These are phyloP conservation scores for Excoecaria agallocha DNA, from an alignment of 345 rosid genomes.

Conservation along the genomic window DNA sequence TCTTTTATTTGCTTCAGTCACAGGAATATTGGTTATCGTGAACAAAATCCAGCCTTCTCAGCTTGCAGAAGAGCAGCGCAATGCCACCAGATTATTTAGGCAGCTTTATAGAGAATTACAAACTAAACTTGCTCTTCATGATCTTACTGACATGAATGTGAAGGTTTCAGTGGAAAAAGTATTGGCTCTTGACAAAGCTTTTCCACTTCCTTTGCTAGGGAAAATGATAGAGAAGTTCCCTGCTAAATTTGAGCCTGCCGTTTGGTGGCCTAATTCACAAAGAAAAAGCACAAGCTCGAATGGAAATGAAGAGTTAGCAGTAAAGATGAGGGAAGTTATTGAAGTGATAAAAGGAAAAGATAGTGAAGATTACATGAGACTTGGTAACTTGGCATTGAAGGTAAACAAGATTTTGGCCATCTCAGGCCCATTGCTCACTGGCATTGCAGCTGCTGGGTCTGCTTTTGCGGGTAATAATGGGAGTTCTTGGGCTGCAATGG, in stretches of 20 bases:
- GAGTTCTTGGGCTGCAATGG: slow-evolving; percentile 16
- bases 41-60: slow-evolving; percentile 46
- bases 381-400: slow-evolving; percentile 40
- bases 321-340: slow-evolving; percentile 40
- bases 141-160: slow-evolving; percentile 20
- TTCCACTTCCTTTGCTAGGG: slow-evolving; percentile 42
- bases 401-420: slow-evolving; percentile 47
- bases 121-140: slow-evolving; percentile 16
- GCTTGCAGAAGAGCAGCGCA: slow-evolving; percentile 41
- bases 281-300: slow-evolving; percentile 16
- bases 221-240: slow-evolving; percentile 40
- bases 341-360: slow-evolving; percentile 37
- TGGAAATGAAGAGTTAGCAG: slow-evolving; percentile 24
- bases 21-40: slow-evolving; percentile 34
- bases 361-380: slow-evolving; percentile 37
- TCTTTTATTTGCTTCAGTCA: slow-evolving; percentile 33
- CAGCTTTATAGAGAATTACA: slow-evolving; percentile 27
- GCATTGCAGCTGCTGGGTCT: slow-evolving; percentile 39
- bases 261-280: slow-evolving; percentile 31
- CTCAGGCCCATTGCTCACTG: slow-evolving; percentile 39
- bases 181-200: slow-evolving; percentile 34
- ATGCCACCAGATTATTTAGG: slow-evolving; percentile 29
- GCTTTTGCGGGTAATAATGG: slow-evolving; percentile 19
- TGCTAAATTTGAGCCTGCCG: slow-evolving; percentile 24
- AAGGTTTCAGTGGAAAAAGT: slow-evolving; percentile 23